These are phyloP conservation scores for Rhizophagus prolifer DNA, from an alignment of 192 early-diverging fungal species.

Conservation along the genomic window DNA sequence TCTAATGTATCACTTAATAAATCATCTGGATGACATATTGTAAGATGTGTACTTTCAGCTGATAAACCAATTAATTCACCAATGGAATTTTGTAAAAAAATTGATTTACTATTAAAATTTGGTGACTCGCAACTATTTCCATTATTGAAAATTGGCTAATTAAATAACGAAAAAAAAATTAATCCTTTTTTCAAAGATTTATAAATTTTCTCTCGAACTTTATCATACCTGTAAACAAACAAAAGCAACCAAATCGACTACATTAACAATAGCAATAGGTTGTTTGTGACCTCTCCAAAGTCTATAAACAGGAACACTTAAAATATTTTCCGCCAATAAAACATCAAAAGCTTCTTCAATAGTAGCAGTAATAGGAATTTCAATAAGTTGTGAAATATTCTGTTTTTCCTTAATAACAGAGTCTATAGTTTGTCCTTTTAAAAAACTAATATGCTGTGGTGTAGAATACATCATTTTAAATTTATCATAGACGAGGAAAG, in stretches of 20 bases:
- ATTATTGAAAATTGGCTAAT: neutral
- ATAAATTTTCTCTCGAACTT: neutral
- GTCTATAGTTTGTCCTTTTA: conserved; percentile 39
- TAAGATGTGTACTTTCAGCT: conserved; percentile 19
- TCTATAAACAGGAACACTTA: conserved; percentile 57
- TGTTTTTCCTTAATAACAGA: conserved; percentile 35
- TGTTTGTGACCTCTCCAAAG: conserved; percentile 37
- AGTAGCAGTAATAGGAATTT: conserved; percentile 50
- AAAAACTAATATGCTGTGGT: conserved; percentile 35
- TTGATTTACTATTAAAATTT: conserved; percentile 13
- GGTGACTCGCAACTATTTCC: too few species aligned
- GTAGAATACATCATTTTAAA: neutral
- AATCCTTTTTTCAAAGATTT: neutral
- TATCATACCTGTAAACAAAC: conserved; percentile 37
- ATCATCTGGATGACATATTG: conserved; percentile 24
- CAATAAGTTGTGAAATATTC: conserved; percentile 37
- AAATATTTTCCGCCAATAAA: conserved; percentile 48
- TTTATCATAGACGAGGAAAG: neutral
- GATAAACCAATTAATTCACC: conserved; percentile 26
- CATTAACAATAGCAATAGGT: conserved; percentile 53
- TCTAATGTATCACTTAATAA: conserved; percentile 30
- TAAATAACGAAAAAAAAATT: neutral
- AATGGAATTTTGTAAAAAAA: conserved; percentile 19
- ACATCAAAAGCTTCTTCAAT: conserved; percentile 59
- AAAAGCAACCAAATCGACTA: conserved; percentile 47